Percentiles rank a stretch among this genome's conserved stretches.
These are phyloP conservation scores for Mortierella sp. DNA, from an alignment of 371 early-diverging fungal species.

Conservation along the genomic window DNA sequence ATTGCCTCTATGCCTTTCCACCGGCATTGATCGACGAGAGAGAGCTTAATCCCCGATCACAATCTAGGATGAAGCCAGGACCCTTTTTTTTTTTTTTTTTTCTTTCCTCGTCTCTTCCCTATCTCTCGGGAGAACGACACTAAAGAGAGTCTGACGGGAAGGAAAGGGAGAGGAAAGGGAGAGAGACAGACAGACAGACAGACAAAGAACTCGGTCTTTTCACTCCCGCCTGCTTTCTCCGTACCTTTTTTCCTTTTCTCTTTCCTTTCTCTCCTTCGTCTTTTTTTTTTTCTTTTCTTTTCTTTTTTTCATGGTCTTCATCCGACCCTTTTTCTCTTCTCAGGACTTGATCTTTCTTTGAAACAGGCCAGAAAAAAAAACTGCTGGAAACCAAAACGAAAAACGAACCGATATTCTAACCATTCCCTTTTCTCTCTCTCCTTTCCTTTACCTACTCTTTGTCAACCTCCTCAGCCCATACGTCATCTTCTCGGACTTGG, in stretches of 20 bases:
- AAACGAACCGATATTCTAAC: neutral
- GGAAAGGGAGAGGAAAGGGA: too few species aligned
- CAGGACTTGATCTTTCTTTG: neutral
- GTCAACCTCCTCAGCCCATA: conserved; percentile 87
- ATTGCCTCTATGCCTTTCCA: neutral
- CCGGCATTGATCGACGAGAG: too few species aligned
- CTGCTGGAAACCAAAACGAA: too few species aligned
- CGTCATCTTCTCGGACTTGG: conserved; percentile 95
- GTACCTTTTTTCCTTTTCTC: neutral
- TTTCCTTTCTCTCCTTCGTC: too few species aligned
- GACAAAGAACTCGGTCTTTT: neutral
- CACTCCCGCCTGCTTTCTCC: neutral
- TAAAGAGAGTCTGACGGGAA: too few species aligned
- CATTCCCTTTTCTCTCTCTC: neutral
- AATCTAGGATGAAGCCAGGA: too few species aligned
- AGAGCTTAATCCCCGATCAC: too few species aligned
- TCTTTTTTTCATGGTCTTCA: neutral
- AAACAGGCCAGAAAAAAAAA: neutral
- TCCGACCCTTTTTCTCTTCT: neutral
- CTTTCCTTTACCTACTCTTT: too few species aligned
- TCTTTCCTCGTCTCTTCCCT: too few species aligned
- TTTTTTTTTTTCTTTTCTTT: neutral
- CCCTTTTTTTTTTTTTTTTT: too few species aligned
- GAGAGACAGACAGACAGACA: too few species aligned
- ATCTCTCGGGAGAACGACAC: too few species aligned